A percentile compares a stretch with the other conserved stretches of the same genome.
phyloP scores from a whole-genome alignment of 2,329 filamentous ascomycete species.

The Arthrobotrys iridis region DNA sequence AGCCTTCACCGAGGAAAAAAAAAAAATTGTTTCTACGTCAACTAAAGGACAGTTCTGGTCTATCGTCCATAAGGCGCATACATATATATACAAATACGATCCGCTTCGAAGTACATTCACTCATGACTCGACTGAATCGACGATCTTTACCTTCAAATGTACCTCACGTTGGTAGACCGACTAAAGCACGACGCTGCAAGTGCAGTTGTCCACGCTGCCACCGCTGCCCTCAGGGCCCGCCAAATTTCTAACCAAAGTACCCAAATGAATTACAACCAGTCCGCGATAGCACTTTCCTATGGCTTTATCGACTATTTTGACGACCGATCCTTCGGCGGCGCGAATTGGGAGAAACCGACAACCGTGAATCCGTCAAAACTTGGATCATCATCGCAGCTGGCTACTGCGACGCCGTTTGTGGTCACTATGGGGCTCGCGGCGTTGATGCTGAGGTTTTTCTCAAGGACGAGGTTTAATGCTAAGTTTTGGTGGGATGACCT shows the following conservation, averaged over 20 bases:
- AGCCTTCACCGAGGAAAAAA: constrained; percentile 3
- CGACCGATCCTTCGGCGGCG: constrained; percentile 39
- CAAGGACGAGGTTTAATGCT: constrained; percentile 58
- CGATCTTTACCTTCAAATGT: constrained; percentile 29
- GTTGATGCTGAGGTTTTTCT: constrained; percentile 59
- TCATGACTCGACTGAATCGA: constrained; percentile 35
- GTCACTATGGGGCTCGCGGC: constrained; percentile 58
- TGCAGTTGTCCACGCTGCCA: constrained; percentile 21
- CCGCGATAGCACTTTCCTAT: constrained; percentile 45
- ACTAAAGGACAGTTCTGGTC: constrained; percentile 12
- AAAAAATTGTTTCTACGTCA: constrained; percentile 15
- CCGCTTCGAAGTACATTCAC: constrained; percentile 12
- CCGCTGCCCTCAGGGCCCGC: not conserved
- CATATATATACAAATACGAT: constrained; percentile 32
- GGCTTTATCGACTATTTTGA: constrained; percentile 53
- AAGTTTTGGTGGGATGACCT: constrained; percentile 60
- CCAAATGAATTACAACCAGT: constrained; percentile 18
- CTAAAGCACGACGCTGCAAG: constrained; percentile 34
- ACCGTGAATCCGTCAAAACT: constrained; percentile 45
- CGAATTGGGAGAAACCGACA: constrained; percentile 27
- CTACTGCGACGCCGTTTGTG: constrained; percentile 56
- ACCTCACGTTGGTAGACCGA: constrained; percentile 23
- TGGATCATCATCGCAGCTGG: constrained; percentile 55
- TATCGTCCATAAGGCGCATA: constrained; percentile 7
- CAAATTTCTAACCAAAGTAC: not conserved